phyloP scores from a whole-genome alignment of 108 stramenopile species.

The Fragilaria radians region DNA sequence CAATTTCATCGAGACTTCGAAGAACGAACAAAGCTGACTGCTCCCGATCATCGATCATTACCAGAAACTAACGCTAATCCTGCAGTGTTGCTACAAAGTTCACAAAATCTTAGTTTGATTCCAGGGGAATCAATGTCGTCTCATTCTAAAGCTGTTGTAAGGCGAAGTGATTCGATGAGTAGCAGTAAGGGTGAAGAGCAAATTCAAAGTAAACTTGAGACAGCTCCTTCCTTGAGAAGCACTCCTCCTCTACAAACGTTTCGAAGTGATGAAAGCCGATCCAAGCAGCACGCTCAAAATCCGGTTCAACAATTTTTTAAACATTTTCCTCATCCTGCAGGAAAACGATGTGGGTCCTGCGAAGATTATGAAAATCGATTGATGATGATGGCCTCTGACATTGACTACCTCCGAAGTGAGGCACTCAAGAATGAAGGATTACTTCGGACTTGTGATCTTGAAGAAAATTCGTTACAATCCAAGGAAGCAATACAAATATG shows the following conservation, averaged over 20 bases:
- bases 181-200: not conserved
- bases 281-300: not conserved
- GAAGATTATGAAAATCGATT: constrained; percentile 24
- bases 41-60: too few relatives aligned
- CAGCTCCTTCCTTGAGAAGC: not conserved
- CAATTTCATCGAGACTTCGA: too few relatives aligned
- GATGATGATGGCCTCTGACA: constrained; percentile 28
- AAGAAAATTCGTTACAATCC: constrained; percentile 7
- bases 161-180: not conserved
- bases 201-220: not conserved
- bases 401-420: constrained; percentile 45
- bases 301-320: not conserved
- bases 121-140: too few relatives aligned
- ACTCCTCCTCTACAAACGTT: not conserved
- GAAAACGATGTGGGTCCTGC: constrained; percentile 11
- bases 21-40: too few relatives aligned
- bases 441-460: constrained; percentile 1
- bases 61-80: too few relatives aligned
- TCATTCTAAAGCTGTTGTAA: too few relatives aligned
- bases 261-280: too few relatives aligned
- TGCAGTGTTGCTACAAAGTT: too few relatives aligned
- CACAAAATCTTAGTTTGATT: too few relatives aligned
- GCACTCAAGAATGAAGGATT: constrained; percentile 22
- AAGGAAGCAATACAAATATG: constrained; percentile 1
- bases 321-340: constrained; percentile 7